Conservation (phyloP, 75 land plant species). For the Selaginella tamariscina region DNA sequence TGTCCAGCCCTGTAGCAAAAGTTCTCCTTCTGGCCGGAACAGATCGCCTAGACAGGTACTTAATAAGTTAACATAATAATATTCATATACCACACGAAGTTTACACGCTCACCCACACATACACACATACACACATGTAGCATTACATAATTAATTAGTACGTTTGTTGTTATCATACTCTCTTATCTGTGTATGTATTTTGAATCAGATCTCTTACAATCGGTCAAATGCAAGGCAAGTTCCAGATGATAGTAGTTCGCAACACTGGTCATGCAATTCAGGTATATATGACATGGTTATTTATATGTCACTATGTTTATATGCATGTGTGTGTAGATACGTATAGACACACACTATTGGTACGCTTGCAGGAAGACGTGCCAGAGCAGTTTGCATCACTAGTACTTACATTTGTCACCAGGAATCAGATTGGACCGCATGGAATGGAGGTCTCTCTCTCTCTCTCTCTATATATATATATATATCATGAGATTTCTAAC, state of each 20-base stretch:
- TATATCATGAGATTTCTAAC: neutral
- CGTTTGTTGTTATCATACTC: neutral
- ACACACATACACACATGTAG: neutral
- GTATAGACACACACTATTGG: neutral
- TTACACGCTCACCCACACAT: neutral
- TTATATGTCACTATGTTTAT: neutral
- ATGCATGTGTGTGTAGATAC: neutral
- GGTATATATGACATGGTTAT: conserved; percentile 33
- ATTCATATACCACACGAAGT: too few relatives aligned
- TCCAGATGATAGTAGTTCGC: conserved; percentile 88
- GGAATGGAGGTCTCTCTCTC: conserved; percentile 62
- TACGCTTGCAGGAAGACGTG: conserved; percentile 67
- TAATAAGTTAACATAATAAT: too few relatives aligned
- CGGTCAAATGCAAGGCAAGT: conserved; percentile 99
- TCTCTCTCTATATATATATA: neutral
- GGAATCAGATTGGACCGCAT: conserved; percentile 75
- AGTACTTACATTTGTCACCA: conserved; percentile 63
- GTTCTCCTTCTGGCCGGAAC: conserved; percentile 85
- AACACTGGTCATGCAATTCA: conserved; percentile 96
- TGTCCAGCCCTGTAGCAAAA: conserved; percentile 78
- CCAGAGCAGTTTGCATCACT: conserved; percentile 79
- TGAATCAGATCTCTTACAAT: conserved; percentile 71
- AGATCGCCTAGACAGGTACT: conserved; percentile 86
- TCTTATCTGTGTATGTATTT: neutral
- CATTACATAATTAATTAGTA: neutral